phyloP scores from a whole-genome alignment of 345 rosid species.

The Clarkia xantiana region DNA sequence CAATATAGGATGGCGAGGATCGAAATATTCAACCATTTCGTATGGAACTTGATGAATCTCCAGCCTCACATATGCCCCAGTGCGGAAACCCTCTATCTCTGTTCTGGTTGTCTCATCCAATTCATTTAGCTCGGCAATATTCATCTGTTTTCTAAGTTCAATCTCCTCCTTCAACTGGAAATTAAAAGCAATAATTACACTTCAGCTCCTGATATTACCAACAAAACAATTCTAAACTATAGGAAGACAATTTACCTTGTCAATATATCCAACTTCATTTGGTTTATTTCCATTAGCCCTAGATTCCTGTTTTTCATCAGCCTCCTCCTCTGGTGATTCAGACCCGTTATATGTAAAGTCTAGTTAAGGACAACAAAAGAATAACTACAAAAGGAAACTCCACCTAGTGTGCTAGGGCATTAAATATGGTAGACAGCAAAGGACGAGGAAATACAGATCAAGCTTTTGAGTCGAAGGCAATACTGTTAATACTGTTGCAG shows the following conservation, averaged over 20 bases:
- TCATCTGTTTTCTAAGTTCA: conserved; percentile 67
- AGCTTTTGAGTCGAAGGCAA: no score
- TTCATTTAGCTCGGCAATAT: conserved; percentile 59
- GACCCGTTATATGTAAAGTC: conserved; percentile 42
- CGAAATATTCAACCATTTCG: conserved; percentile 89
- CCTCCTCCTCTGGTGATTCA: conserved; percentile 47
- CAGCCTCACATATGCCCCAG: conserved; percentile 74
- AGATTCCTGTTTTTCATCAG: conserved; percentile 28
- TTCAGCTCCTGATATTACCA: no score
- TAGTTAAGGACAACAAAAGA: conserved; percentile 33
- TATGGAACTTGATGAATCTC: conserved; percentile 84
- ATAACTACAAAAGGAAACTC: conserved; percentile 7
- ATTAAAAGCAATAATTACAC: background rate
- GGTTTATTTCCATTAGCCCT: conserved; percentile 29
- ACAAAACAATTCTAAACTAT: conserved; percentile 2
- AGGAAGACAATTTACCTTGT: conserved; percentile 39
- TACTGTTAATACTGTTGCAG: no score
- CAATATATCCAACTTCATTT: conserved; percentile 49
- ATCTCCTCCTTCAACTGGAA: conserved; percentile 77
- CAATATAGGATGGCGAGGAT: conserved; percentile 74
- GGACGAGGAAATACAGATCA: no score
- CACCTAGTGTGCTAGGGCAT: no score
- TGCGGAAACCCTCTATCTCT: conserved; percentile 75
- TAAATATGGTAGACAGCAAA: no score
- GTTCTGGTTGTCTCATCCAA: conserved; percentile 66